Percentiles rank a stretch among this genome's conserved stretches.
phyloP scores from a whole-genome alignment of 345 rosid species.

The Aquilaria sinensis region DNA sequence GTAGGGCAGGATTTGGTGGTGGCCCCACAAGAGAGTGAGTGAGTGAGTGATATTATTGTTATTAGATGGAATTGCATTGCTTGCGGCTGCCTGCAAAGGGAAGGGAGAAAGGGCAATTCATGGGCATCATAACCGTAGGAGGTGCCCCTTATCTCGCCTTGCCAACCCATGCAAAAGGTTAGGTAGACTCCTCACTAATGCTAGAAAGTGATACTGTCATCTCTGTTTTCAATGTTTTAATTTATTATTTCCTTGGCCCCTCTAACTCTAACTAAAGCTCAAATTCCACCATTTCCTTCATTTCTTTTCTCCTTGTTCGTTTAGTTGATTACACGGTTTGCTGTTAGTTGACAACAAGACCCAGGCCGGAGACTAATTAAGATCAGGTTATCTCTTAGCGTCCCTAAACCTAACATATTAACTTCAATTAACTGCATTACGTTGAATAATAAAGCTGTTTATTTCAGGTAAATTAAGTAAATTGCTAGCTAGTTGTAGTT shows the following conservation, averaged over 20 bases:
- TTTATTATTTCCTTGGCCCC: background rate
- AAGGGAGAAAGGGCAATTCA: constrained; percentile 9
- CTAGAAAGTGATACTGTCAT: constrained; percentile 15
- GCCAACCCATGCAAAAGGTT: constrained; percentile 22
- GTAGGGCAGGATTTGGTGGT: background rate
- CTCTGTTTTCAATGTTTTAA: constrained; percentile 4
- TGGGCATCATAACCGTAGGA: constrained; percentile 27
- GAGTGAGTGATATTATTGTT: background rate
- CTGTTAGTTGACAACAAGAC: no score
- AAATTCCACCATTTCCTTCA: no score
- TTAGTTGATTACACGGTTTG: background rate
- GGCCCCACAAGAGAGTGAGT: constrained; percentile 3
- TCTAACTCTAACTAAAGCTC: background rate
- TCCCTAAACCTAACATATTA: no score
- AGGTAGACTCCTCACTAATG: constrained; percentile 21
- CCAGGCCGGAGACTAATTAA: no score
- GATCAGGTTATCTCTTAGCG: no score
- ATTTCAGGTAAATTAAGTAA: no score
- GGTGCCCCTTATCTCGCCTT: constrained; percentile 18
- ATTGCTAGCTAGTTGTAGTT: no score
- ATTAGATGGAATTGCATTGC: no score
- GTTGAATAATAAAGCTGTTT: no score
- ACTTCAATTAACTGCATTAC: no score
- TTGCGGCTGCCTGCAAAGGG: background rate
- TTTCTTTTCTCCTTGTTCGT: background rate